Conservation (phyloP, 257 asterid species). For the Solanum lycopersicoides region DNA sequence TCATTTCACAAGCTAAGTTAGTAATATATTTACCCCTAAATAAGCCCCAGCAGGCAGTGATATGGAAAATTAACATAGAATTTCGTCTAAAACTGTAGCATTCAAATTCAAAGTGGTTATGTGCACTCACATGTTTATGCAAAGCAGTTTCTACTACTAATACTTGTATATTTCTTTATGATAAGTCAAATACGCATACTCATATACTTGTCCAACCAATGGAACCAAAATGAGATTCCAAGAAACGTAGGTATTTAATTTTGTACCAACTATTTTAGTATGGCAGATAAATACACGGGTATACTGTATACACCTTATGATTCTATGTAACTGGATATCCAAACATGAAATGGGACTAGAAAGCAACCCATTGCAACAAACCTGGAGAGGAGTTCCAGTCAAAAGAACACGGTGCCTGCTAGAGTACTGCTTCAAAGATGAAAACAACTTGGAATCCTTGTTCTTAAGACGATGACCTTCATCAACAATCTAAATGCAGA, state of each 20-base stretch:
- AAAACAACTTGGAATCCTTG: conserved; percentile 92
- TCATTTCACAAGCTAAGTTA: neutral
- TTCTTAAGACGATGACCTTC: conserved; percentile 99
- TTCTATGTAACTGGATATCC: neutral
- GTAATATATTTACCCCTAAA: neutral
- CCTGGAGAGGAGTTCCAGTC: conserved; percentile 99
- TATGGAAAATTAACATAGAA: neutral
- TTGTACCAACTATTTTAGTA: neutral
- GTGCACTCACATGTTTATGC: neutral
- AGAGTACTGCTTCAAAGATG: conserved; percentile 64
- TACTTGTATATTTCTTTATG: neutral
- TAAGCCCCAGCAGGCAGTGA: neutral
- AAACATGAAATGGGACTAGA: neutral
- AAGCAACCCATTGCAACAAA: conserved; percentile 8
- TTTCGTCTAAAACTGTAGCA: neutral
- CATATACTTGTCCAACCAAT: neutral
- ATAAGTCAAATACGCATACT: neutral
- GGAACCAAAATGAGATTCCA: neutral
- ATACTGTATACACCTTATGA: neutral
- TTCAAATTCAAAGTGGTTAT: neutral
- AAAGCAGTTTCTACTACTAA: neutral
- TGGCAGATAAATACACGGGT: neutral
- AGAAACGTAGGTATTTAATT: neutral
- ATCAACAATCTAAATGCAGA: conserved; percentile 78
- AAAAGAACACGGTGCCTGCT: conserved; percentile 85